These are phyloP conservation scores for Quercus phellos DNA, from an alignment of 331 rosid genomes.

Conservation along the genomic window DNA sequence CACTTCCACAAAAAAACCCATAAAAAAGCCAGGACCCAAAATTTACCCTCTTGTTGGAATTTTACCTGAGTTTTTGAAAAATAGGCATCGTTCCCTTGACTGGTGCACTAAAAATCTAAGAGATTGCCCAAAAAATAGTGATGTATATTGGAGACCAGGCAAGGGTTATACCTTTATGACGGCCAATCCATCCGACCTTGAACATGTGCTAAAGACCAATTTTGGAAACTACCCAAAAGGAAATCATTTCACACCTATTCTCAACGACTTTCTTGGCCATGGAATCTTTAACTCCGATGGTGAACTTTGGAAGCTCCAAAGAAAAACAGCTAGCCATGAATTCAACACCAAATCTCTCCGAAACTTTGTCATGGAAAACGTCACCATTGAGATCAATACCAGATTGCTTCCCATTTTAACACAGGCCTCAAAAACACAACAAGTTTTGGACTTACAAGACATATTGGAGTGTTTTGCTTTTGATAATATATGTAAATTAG, in stretches of 20 bases:
- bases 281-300: conserved; percentile 72
- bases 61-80: conserved; percentile 39
- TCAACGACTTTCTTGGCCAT: conserved; percentile 52
- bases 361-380: conserved; percentile 48
- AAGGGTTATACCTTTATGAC: conserved; percentile 34
- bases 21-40: conserved; percentile 32
- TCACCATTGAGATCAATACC: conserved; percentile 35
- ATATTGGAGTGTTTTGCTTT: conserved; percentile 64
- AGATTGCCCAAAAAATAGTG: conserved; percentile 36
- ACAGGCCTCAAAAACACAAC: neutral
- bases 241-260: conserved; percentile 22
- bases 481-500: conserved; percentile 61
- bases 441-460: conserved; percentile 50
- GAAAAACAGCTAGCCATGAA: conserved; percentile 63
- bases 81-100: conserved; percentile 56
- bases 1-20: neutral
- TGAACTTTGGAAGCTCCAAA: conserved; percentile 52
- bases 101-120: conserved; percentile 49
- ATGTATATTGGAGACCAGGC: conserved; percentile 37
- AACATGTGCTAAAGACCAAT: conserved; percentile 56
- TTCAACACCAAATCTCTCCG: conserved; percentile 66
- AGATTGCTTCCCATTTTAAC: conserved; percentile 43
- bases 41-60: conserved; percentile 47
- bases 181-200: conserved; percentile 52
- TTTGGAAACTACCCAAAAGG: conserved; percentile 77